Conservation (phyloP, 129 eudicot species). For the Saposhnikovia divaricata region DNA sequence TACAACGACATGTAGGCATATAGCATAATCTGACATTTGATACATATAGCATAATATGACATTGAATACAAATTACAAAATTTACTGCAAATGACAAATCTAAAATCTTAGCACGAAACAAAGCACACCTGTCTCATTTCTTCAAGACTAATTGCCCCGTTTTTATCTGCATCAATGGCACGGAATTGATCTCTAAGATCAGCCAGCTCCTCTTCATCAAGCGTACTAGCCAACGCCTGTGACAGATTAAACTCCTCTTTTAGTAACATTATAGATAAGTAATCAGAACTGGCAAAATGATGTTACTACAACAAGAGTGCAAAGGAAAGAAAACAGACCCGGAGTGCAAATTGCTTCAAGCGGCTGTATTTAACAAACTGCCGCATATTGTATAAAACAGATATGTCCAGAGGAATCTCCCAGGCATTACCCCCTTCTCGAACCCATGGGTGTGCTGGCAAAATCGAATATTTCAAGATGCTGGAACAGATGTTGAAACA, state of each 20-base stretch:
- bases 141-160: slow-evolving; percentile 87
- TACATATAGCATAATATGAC: background rate
- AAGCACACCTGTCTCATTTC: slow-evolving; percentile 85
- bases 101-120: background rate
- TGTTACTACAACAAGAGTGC: background rate
- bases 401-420: slow-evolving; percentile 93
- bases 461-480: slow-evolving; percentile 10
- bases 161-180: slow-evolving; percentile 92
- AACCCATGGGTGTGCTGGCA: slow-evolving; percentile 94
- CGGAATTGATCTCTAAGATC: slow-evolving; percentile 93
- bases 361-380: slow-evolving; percentile 89
- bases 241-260: background rate
- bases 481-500: background rate
- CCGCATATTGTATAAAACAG: slow-evolving; percentile 80
- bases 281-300: background rate
- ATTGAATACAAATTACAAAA: background rate
- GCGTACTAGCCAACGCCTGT: slow-evolving; percentile 91
- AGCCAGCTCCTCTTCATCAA: slow-evolving; percentile 80
- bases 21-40: background rate
- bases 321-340: slow-evolving; percentile 24
- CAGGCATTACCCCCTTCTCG: slow-evolving; percentile 98
- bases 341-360: slow-evolving; percentile 81
- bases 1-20: background rate
- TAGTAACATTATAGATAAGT: background rate
- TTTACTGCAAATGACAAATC: background rate